Base-by-base conservation (phyloP, 495 filamentous ascomycete genomes). In the Hyaloscypha bicolor region DNA sequence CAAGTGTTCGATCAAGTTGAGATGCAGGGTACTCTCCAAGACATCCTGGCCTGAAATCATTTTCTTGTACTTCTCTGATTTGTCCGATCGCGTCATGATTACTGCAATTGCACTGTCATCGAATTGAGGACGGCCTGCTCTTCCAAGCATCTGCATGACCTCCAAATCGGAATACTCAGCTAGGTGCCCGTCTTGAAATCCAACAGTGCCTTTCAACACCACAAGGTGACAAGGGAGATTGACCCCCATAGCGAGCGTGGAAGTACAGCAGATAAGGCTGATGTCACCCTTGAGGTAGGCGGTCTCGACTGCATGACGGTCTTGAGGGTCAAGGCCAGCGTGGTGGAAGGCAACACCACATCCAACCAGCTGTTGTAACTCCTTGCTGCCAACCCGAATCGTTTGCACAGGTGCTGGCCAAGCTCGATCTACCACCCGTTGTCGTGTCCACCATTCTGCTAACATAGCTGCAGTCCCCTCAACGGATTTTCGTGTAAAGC, bases 81-180 rank as follows among this genome's bases (percentile, higher is more conserved):
- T 91, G 22, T 88, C 80, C 11, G 78, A 80, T 30, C 87, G 85
- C 0, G 95, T 97, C 77, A 99, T 86, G 60, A 99, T 96, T 30
- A 97, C 89, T 12, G 92, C 95, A 29, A 88, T 86, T 22, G 92
- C 94, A 69, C 80, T 93, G 57, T 91, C 83, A 67, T 97, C 95
- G 69, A 96, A 99, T 76, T 99, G 95, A 3, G 95, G 95, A 4
- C 95, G 83, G 0, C 95, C 95, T 42, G 95, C 94, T 59, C 95
- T 89, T 29, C 95, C 95, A 33, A 98, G 84, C 95, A 99, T 99
- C 74, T 99, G 95, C 92, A 97, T 97, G 67, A 99, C 86, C 70
- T 99, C 95, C 21, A 99, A 80, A 74, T 97, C 94, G 0, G 91
- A 88, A 70, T 95, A 97, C 74, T 99, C 93, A 60, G 88, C 84